A percentile compares a stretch with the other conserved stretches of the same genome.
These are phyloP conservation scores for Boehmeria nivea DNA, from an alignment of 306 rosid genomes.

Conservation along the genomic window DNA sequence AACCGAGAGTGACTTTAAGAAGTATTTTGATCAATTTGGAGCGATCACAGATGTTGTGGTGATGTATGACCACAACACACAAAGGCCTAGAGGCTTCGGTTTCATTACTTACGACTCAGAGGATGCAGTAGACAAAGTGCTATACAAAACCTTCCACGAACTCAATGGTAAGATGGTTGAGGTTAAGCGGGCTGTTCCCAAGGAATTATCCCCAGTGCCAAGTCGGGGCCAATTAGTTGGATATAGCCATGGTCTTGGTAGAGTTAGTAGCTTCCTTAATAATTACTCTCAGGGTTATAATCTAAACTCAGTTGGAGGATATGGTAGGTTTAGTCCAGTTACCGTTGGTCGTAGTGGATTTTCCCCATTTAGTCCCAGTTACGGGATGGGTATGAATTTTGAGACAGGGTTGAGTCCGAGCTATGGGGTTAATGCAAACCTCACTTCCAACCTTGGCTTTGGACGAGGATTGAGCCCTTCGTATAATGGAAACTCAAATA, in stretches of 20 bases:
- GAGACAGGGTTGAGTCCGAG: conserved; percentile 78
- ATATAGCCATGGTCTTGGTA: conserved; percentile 59
- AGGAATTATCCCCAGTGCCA: conserved; percentile 91
- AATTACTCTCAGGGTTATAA: conserved; percentile 81
- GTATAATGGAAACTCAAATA: conserved; percentile 60
- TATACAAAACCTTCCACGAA: conserved; percentile 84
- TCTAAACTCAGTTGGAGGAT: conserved; percentile 69
- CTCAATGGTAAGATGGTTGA: conserved; percentile 98
- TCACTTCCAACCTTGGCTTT: conserved; percentile 55
- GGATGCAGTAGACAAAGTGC: conserved; percentile 90
- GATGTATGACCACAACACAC: conserved; percentile 98
- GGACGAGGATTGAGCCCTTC: conserved; percentile 82
- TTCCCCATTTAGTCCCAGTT: conserved; percentile 76
- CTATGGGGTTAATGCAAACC: conserved; percentile 71
- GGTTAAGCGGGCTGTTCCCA: conserved; percentile 99
- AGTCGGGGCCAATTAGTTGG: conserved; percentile 80
- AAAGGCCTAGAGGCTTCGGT: conserved; percentile 97
- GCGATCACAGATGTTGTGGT: conserved; percentile 96
- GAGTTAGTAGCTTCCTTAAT: conserved; percentile 79
- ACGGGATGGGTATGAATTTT: conserved; percentile 76
- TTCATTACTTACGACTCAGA: conserved; percentile 95
- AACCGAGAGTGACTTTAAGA: conserved; percentile 92
- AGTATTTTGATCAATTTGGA: conserved; percentile 93
- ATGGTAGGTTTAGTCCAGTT: conserved; percentile 86
- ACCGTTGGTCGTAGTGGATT: conserved; percentile 74